These are phyloP conservation scores for Cytospora mali DNA, from an alignment of 2,329 filamentous ascomycete species.

Conservation along the genomic window DNA sequence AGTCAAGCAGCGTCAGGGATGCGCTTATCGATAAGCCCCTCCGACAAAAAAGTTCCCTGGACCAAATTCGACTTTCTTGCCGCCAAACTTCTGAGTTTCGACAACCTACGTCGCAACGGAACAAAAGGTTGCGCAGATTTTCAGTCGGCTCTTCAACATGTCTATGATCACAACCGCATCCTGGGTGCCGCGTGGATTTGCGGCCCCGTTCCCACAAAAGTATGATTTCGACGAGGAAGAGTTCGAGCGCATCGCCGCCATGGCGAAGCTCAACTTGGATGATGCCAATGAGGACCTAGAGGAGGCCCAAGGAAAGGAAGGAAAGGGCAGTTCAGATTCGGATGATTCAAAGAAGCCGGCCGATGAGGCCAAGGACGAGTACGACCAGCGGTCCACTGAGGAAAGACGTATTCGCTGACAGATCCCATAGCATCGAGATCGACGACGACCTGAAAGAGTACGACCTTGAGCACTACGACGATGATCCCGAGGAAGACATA, in stretches of 20 bases:
- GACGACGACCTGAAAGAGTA: constrained; percentile 96
- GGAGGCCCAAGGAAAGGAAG: constrained; percentile 60
- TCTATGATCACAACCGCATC: constrained; percentile 78
- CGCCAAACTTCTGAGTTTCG: constrained; percentile 1
- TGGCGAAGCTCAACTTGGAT: constrained; percentile 80
- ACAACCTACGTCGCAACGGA: constrained; percentile 5
- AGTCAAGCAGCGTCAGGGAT: neutral
- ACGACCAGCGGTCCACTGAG: constrained; percentile 21
- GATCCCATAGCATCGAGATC: constrained; percentile 47
- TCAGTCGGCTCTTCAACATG: constrained; percentile 42
- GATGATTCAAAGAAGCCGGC: constrained; percentile 31
- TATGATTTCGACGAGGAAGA: constrained; percentile 76
- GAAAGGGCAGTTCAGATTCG: constrained; percentile 32
- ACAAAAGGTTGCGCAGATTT: constrained; percentile 5
- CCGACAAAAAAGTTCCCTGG: constrained; percentile 20
- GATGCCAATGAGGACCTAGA: constrained; percentile 87
- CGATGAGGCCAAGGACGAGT: constrained; percentile 37
- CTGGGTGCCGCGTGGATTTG: constrained; percentile 77
- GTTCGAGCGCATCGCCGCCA: constrained; percentile 72
- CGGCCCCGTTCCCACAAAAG: constrained; percentile 74
- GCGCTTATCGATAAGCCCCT: constrained; percentile 18
- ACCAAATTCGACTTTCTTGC: constrained; percentile 10
- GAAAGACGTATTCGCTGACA: constrained; percentile 29
- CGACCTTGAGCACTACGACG: constrained; percentile 93
- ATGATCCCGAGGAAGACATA: constrained; percentile 69